A percentile compares a stretch with the other conserved stretches of the same genome.
phyloP scores from a whole-genome alignment of 805 yeast species.

The Scheffersomyces ergatensis region DNA sequence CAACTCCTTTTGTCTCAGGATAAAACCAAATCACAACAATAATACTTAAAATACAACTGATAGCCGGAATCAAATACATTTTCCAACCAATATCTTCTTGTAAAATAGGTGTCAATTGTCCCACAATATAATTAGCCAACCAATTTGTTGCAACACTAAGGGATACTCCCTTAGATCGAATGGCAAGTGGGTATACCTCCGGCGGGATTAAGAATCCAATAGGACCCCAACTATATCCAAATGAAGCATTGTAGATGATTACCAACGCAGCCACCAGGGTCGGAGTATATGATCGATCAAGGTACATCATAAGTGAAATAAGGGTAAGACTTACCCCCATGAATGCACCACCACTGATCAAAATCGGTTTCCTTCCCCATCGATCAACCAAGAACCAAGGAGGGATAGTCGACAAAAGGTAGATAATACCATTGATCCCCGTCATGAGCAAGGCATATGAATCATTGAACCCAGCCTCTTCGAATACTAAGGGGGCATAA shows the following conservation, averaged over 20 bases:
- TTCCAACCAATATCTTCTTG: constrained; percentile 40
- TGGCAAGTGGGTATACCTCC: constrained; percentile 42
- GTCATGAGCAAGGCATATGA: constrained; percentile 43
- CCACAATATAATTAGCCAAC: constrained; percentile 45
- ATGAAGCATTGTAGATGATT: constrained; percentile 39
- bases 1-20: constrained; percentile 46
- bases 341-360: constrained; percentile 37
- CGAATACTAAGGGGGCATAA: constrained; percentile 57
- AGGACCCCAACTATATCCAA: constrained; percentile 48
- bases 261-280: constrained; percentile 39
- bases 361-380: constrained; percentile 46
- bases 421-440: constrained; percentile 39
- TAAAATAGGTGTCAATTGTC: constrained; percentile 42
- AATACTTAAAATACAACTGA: constrained; percentile 33
- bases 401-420: constrained; percentile 38
- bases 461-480: constrained; percentile 43
- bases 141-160: constrained; percentile 45
- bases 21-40: constrained; percentile 32
- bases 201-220: constrained; percentile 44
- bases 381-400: constrained; percentile 46
- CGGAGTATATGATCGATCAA: constrained; percentile 32
- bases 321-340: constrained; percentile 36
- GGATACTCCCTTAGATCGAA: constrained; percentile 43
- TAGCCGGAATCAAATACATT: constrained; percentile 39
- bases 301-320: constrained; percentile 32